Conservation (phyloP, 257 asterid species). For the Nicotiana undulata region DNA sequence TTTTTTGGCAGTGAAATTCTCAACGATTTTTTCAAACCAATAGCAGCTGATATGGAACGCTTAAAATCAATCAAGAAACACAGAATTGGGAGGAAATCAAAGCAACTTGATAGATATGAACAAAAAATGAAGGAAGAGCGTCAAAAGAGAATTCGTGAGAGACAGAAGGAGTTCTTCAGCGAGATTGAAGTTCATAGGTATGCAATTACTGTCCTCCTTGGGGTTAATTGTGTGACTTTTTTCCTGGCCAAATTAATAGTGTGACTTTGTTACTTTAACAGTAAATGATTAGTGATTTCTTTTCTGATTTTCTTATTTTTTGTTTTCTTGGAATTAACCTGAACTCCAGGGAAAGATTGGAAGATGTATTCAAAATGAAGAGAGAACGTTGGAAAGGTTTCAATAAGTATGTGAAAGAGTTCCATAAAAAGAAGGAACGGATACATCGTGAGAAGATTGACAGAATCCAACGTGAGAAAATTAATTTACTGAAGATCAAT, state of each 20-base stretch:
- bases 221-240: background rate
- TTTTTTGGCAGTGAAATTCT: conserved; percentile 66
- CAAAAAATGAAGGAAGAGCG: conserved; percentile 99
- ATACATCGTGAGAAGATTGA: conserved; percentile 96
- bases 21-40: conserved; percentile 78
- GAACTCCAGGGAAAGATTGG: conserved; percentile 77
- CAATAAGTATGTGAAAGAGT: conserved; percentile 78
- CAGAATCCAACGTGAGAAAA: conserved; percentile 98
- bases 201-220: conserved; percentile 5
- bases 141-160: conserved; percentile 82
- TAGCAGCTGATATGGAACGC: conserved; percentile 72
- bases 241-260: background rate
- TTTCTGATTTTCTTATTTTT: background rate
- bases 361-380: conserved; percentile 81
- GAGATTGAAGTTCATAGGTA: conserved; percentile 97
- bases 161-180: conserved; percentile 95
- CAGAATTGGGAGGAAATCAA: conserved; percentile 96
- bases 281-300: background rate
- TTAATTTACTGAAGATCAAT: conserved; percentile 87
- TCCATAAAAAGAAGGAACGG: conserved; percentile 96
- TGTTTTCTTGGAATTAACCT: conserved; percentile 7
- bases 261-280: conserved; percentile 10
- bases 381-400: conserved; percentile 96
- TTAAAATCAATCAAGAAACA: conserved; percentile 82
- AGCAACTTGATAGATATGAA: conserved; percentile 89